Evolutionary conservation across 2,329 filamentous ascomycete genomes (phyloP), one percentile per base, ranked within the genome.

Genomic region (Phyllosticta citribraziliensis): DNA sequence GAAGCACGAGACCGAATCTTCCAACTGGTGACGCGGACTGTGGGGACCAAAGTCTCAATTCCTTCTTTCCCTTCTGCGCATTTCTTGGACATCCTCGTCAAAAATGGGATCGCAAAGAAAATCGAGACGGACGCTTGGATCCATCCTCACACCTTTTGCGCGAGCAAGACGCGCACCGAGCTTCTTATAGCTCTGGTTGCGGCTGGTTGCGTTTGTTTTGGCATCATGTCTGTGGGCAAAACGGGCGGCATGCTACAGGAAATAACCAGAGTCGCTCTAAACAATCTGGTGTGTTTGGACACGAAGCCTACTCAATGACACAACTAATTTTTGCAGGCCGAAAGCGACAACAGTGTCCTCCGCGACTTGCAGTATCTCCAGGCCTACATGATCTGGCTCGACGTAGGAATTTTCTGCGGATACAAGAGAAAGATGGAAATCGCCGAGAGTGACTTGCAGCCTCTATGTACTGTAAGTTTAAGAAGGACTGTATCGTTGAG

Each of bases 401-500:
- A 82, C 61, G 75, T 83, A 40, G 82, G 81, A 1, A 71, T 84
- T 56, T 85, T 82, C 81, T 83, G 80, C 64, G 82, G 82, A 2
- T 81, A 83, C 61, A 81, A 80, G 63, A 77, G 82, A 25, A 81
- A 83, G 65, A 84, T 83, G 70, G 82, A 85, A 64, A 79, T 84
- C 30, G 77, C 82, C 0, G 82, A 84, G 66, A 83, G 82, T 58
- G 83, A 83, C 65, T 72, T 79, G 40, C 79, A 82, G 63, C 78
- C 80, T 2, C 66, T 82, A 2, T 69, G 83, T 19, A 83, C 81
- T 70, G 65, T 66, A 54, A 52, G 51, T 55, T 11, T 2, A 1
- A 9, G 14, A 40, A 17, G 12, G 3, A 14, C 9, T n/a, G 2
- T 17, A 25, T n/a, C 24, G 14, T n/a, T 11, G 8, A 20, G 14